phyloP scores from a whole-genome alignment of 805 yeast species.

The Pichia exigua region DNA sequence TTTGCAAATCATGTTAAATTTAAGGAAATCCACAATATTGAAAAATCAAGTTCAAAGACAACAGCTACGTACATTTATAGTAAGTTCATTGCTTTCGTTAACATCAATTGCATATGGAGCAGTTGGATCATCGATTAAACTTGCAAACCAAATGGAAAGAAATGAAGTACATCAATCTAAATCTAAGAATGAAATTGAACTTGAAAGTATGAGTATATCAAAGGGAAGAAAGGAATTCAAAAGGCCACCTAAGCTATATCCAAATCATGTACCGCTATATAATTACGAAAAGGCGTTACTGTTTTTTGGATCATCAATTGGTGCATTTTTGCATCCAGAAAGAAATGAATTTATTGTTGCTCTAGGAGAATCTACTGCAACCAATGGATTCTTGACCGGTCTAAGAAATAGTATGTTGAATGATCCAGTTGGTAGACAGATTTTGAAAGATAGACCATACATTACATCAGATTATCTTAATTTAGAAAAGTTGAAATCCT shows the following conservation, averaged over 20 bases:
- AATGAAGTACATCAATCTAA: constrained; percentile 37
- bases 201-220: constrained; percentile 8
- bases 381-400: constrained; percentile 52
- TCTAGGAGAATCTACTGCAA: constrained; percentile 85
- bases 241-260: constrained; percentile 44
- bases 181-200: constrained; percentile 24
- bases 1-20: neutral
- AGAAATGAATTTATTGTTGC: constrained; percentile 69
- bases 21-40: neutral
- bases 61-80: constrained; percentile 4
- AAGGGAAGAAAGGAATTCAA: constrained; percentile 20
- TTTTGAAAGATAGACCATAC: constrained; percentile 73
- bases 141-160: constrained; percentile 55
- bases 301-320: constrained; percentile 66
- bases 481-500: constrained; percentile 45
- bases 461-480: constrained; percentile 68
- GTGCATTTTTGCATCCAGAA: constrained; percentile 72
- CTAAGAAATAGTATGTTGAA: constrained; percentile 68
- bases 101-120: constrained; percentile 12
- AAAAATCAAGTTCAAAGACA: neutral
- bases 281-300: constrained; percentile 53
- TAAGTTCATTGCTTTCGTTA: constrained; percentile 13
- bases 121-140: constrained; percentile 35
- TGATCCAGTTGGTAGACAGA: constrained; percentile 68
- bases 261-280: constrained; percentile 74